A percentile compares a stretch with the other conserved stretches of the same genome.
Conservation (phyloP, 1,284 basidiomycete species). For the Cerrena zonata region DNA sequence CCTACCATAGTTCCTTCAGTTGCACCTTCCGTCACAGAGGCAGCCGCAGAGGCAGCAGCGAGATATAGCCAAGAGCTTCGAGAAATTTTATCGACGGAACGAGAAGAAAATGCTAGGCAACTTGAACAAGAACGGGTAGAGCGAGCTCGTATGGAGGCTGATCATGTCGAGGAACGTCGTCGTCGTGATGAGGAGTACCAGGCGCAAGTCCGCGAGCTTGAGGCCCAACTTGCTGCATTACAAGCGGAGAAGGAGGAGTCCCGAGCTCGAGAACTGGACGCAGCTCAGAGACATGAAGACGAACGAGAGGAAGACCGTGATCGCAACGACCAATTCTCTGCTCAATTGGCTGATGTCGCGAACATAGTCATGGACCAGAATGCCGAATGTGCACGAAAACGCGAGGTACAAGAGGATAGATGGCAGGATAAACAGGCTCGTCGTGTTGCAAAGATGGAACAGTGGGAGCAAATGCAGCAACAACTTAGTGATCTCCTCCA, state of each 20-base stretch:
- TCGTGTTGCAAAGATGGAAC: neutral
- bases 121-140: neutral
- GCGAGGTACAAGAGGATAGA: neutral
- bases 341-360: neutral
- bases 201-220: neutral
- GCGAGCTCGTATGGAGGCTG: neutral
- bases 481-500: neutral
- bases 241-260: neutral
- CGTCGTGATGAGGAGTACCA: neutral
- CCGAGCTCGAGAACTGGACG: neutral
- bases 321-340: neutral
- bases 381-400: neutral
- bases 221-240: neutral
- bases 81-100: neutral
- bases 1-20: neutral
- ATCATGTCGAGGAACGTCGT: neutral
- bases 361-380: neutral
- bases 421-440: neutral
- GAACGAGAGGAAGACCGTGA: neutral
- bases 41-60: neutral
- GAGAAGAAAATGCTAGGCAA: neutral
- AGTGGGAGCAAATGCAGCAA: neutral
- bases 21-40: neutral
- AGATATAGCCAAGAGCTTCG: neutral
- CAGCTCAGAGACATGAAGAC: neutral